Base-by-base conservation (phyloP, 257 asterid species). In the Penstemon barbatus region DNA sequence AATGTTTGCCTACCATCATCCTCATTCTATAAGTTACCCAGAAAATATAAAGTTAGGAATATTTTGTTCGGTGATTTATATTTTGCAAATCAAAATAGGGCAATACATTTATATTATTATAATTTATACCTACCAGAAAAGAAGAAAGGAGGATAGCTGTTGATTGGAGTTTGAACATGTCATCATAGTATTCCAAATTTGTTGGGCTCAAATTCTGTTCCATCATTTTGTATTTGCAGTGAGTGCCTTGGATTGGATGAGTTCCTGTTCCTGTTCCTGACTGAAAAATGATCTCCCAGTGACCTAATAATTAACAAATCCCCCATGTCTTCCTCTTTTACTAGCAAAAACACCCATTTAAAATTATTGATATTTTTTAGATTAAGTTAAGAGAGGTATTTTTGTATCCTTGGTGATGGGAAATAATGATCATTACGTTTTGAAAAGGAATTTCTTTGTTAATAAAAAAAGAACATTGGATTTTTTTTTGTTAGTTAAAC, bases 151-250 rank as follows among this genome's bases (percentile, higher is more conserved):
- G 41, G 55, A 65, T 67, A 41, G 87, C 82, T 25, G 83, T 65
- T 66, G 97, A 82, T 66, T 84, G 86, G 73, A 87, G 88, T 68
- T 78, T 80, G 74, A 54, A 74, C 98, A 80, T 79, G 70, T 84
- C 84, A 13, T 87, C 89, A 38, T 63, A 85, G 79, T 81, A 87
- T 46, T 83, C 91, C 66, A 85, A 65, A 53, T 82, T 80, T 55
- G 91, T 86, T 60, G 92, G 82, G 63, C 59, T 70, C 45, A 46
- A 66, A 73, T 78, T 76, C 60, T 71, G 85, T 53, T 77, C 95
- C 97, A 87, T 82, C 36, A 5, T 25, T 49, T 49, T 9, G 12
- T 1, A 6, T 0, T 9, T 49, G 54, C n/a, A 25, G 13, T 12
- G 54, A 9, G 15, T 49, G 54, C n/a, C n/a, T n/a, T n/a, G n/a